Percentiles rank a stretch among this genome's conserved stretches.
These are phyloP conservation scores for Podila horticola DNA, from an alignment of 192 early-diverging fungal genomes.

Conservation along the genomic window DNA sequence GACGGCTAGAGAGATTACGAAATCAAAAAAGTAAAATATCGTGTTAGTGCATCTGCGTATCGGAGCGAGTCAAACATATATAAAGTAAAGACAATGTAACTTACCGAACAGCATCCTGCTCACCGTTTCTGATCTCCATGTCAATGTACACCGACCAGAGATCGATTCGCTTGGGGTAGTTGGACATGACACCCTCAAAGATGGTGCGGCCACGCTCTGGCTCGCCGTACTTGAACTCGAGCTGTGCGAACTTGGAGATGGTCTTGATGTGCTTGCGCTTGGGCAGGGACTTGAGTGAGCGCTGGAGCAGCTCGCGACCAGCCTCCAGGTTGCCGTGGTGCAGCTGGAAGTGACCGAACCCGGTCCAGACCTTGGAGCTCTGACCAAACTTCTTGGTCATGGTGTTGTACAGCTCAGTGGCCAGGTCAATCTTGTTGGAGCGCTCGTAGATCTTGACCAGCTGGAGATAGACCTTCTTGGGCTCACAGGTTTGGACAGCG, in stretches of 20 bases:
- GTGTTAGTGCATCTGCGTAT: too few relatives aligned
- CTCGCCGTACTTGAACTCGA: constrained; percentile 98
- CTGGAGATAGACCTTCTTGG: constrained; percentile 89
- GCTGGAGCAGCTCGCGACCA: constrained; percentile 84
- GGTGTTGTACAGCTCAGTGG: constrained; percentile 75
- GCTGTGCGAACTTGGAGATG: constrained; percentile 93
- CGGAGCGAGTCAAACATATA: not conserved
- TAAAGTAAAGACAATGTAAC: constrained; percentile 6
- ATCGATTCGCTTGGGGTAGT: constrained; percentile 93
- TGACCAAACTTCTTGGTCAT: constrained; percentile 89
- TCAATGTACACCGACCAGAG: constrained; percentile 98
- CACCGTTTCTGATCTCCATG: constrained; percentile 89
- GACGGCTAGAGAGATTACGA: constrained; percentile 56
- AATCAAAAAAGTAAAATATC: not conserved
- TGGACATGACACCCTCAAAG: constrained; percentile 94
- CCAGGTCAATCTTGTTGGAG: constrained; percentile 78
- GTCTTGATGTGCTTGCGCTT: constrained; percentile 97
- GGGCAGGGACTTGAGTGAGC: constrained; percentile 83
- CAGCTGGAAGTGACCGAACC: constrained; percentile 84
- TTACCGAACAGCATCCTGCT: constrained; percentile 73
- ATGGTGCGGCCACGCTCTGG: constrained; percentile 97
- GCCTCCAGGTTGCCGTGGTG: constrained; percentile 77
- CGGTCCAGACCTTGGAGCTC: constrained; percentile 92
- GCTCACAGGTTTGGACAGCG: constrained; percentile 85
- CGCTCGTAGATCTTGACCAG: constrained; percentile 92